Percentiles rank a stretch among this genome's conserved stretches.
These are phyloP conservation scores for Saccharomycopsis hybrid DNA, from an alignment of 1,139 yeast species.

Conservation along the genomic window DNA sequence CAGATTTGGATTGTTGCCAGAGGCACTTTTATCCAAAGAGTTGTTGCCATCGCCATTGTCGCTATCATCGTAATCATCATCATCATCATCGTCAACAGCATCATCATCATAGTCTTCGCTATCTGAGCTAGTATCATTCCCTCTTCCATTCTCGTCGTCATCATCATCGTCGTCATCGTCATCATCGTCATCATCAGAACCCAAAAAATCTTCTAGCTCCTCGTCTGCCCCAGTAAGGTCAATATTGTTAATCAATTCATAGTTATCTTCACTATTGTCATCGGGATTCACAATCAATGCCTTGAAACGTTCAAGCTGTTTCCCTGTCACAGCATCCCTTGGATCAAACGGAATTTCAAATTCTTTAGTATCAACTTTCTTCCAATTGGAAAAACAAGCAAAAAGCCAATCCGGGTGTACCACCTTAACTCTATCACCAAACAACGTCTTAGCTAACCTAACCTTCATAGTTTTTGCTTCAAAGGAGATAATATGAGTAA, in stretches of 20 bases:
- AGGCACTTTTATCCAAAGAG: conserved; percentile 1
- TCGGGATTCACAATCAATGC: conserved; percentile 20
- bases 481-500: conserved; percentile 84
- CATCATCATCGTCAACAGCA: conserved; percentile 24
- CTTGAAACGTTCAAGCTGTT: conserved; percentile 26
- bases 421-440: conserved; percentile 56
- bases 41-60: background rate
- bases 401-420: conserved; percentile 95
- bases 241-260: conserved; percentile 30
- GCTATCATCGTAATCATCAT: background rate
- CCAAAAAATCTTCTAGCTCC: conserved; percentile 24
- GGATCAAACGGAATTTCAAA: conserved; percentile 43
- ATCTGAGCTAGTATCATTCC: conserved; percentile 20
- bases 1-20: background rate
- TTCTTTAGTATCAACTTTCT: conserved; percentile 54
- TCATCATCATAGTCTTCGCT: too few relatives aligned
- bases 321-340: conserved; percentile 27
- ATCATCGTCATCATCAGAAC: conserved; percentile 23
- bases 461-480: conserved; percentile 77
- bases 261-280: conserved; percentile 21
- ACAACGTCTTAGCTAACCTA: conserved; percentile 56
- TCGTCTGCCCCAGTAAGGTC: conserved; percentile 24
- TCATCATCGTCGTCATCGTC: conserved; percentile 22
- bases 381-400: conserved; percentile 78
- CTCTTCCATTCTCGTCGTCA: conserved; percentile 9